These are phyloP conservation scores for Rhodotorula taiwanensis DNA, from an alignment of 768 basidiomycete genomes.

Conservation along the genomic window DNA sequence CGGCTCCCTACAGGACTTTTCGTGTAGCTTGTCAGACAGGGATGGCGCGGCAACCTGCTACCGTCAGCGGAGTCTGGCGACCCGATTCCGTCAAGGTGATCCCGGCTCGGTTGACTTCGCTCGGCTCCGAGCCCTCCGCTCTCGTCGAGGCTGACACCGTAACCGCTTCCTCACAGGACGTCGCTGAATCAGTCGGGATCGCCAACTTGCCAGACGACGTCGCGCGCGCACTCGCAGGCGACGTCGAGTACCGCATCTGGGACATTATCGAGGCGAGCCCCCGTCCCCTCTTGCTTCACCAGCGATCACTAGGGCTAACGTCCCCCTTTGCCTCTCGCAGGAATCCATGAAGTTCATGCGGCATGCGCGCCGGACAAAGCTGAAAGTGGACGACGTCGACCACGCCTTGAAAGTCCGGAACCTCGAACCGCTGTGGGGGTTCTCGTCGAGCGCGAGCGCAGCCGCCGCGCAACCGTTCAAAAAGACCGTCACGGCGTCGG, in stretches of 20 bases:
- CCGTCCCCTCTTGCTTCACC: not conserved
- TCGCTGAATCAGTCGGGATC: slow-evolving; percentile 79
- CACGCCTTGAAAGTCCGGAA: slow-evolving; percentile 88
- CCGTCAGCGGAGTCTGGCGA: slow-evolving; percentile 32
- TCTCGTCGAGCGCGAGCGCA: slow-evolving; percentile 49
- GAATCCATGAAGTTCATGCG: slow-evolving; percentile 97
- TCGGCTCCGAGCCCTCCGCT: no score
- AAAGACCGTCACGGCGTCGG: slow-evolving; percentile 55
- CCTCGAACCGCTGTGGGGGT: slow-evolving; percentile 91
- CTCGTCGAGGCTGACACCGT: no score
- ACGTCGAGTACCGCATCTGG: slow-evolving; percentile 93
- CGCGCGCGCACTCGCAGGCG: slow-evolving; percentile 78
- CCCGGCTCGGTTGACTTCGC: not conserved
- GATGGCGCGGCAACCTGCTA: slow-evolving; percentile 14
- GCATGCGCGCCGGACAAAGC: slow-evolving; percentile 79
- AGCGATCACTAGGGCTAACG: not conserved
- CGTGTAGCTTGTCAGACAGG: no score
- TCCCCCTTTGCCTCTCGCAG: slow-evolving; percentile 46
- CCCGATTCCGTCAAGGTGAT: slow-evolving; percentile 30
- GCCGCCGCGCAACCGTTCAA: slow-evolving; percentile 47
- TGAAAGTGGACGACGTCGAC: slow-evolving; percentile 85
- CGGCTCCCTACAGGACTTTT: no score
- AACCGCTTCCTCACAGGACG: slow-evolving; percentile 58
- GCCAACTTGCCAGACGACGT: slow-evolving; percentile 67
- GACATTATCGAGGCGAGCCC: slow-evolving; percentile 76